These are phyloP conservation scores for Capsicum pubescens DNA, from an alignment of 257 asterid genomes.

Conservation along the genomic window DNA sequence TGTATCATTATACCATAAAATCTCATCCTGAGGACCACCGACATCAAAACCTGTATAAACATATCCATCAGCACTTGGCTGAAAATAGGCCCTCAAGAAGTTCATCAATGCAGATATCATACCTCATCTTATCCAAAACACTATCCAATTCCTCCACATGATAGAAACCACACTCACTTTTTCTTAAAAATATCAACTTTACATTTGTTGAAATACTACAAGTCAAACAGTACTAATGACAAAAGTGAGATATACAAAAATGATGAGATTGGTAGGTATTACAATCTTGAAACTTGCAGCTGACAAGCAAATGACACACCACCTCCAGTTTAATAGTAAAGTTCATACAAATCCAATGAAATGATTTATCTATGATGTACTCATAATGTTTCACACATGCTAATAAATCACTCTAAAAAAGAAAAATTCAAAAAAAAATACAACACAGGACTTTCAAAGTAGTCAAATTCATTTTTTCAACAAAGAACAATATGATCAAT, in stretches of 20 bases:
- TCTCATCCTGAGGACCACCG: constrained; percentile 66
- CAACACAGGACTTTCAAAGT: constrained; percentile 37
- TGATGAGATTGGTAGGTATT: not conserved
- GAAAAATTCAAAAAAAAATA: constrained; percentile 45
- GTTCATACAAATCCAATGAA: not conserved
- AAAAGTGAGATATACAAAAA: not conserved
- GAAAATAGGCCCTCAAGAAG: constrained; percentile 66
- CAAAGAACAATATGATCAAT: constrained; percentile 42
- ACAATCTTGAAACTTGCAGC: constrained; percentile 9
- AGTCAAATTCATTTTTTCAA: constrained; percentile 48
- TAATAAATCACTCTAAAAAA: constrained; percentile 41
- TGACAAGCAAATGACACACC: not conserved
- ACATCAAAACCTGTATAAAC: constrained; percentile 57
- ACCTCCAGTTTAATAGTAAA: constrained; percentile 16
- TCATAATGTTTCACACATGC: constrained; percentile 34
- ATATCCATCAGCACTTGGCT: constrained; percentile 54
- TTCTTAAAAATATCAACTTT: constrained; percentile 4
- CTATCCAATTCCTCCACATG: constrained; percentile 57
- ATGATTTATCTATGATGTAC: not conserved
- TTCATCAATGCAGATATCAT: constrained; percentile 68
- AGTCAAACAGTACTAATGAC: constrained; percentile 1
- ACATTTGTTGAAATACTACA: not conserved
- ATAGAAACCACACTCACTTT: constrained; percentile 20
- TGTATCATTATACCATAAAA: constrained; percentile 70
- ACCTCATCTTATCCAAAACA: constrained; percentile 81